These are phyloP conservation scores for Eucalyptus caleyi DNA, from an alignment of 345 rosid genomes.

Conservation along the genomic window DNA sequence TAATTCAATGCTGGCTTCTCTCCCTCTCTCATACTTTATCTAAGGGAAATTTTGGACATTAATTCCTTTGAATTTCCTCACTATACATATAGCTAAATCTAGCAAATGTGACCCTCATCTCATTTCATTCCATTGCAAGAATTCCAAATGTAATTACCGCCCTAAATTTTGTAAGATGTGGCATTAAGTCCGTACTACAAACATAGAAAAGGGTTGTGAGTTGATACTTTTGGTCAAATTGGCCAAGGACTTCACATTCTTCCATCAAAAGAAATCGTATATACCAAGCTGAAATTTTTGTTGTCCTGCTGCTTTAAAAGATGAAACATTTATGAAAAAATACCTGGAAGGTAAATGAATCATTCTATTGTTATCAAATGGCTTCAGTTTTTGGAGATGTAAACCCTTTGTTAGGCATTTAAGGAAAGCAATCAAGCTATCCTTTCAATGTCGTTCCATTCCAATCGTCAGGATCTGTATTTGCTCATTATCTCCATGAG, in stretches of 20 bases:
- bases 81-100: background rate
- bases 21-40: background rate
- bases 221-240: background rate
- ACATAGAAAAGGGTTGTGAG: background rate
- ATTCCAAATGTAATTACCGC: background rate
- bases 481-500: background rate
- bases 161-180: background rate
- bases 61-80: background rate
- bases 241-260: background rate
- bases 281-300: background rate
- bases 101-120: background rate
- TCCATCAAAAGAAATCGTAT: background rate
- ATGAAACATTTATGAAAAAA: background rate
- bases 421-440: background rate
- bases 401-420: background rate
- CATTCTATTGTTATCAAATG: background rate
- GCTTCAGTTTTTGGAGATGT: background rate
- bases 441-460: background rate
- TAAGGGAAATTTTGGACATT: background rate
- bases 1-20: background rate
- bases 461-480: background rate
- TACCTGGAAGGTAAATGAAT: background rate
- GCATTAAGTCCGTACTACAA: background rate
- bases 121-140: background rate
- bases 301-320: background rate